Evolutionary conservation across 345 rosid genomes (phyloP).

Genomic region (Pelargonium nanum): DNA sequence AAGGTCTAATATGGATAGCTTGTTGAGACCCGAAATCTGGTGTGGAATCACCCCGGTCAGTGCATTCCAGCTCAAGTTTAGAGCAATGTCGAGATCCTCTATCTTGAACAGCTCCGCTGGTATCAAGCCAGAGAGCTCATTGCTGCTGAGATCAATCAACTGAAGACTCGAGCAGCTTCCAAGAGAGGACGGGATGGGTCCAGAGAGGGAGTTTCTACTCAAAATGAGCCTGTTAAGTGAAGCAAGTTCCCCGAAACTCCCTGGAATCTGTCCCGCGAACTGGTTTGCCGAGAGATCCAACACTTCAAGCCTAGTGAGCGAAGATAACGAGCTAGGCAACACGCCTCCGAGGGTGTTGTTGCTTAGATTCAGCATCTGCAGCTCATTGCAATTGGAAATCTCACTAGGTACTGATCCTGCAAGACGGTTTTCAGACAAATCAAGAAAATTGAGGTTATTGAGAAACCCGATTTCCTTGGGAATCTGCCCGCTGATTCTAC

Average conservation of each 20-base stretch:
- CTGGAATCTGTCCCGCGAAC: conserved; percentile 40
- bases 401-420: conserved; percentile 52
- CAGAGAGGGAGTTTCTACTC: conserved; percentile 37
- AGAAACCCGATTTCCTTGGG: conserved; percentile 61
- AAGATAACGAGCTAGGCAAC: conserved; percentile 55
- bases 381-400: conserved; percentile 59
- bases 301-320: conserved; percentile 47
- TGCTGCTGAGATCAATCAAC: conserved; percentile 66
- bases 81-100: conserved; percentile 52
- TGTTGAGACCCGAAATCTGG: conserved; percentile 40
- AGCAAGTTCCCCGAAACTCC: conserved; percentile 43
- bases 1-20: conserved; percentile 52
- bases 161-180: conserved; percentile 51
- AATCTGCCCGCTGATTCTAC: conserved; percentile 48
- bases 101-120: conserved; percentile 49
- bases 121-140: conserved; percentile 40
- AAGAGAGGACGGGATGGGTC: conserved; percentile 45
- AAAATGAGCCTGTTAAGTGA: conserved; percentile 47
- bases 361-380: conserved; percentile 70
- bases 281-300: conserved; percentile 53
- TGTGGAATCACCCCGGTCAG: conserved; percentile 45
- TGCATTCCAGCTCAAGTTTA: conserved; percentile 67
- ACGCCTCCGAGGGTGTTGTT: conserved; percentile 64
- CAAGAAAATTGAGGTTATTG: conserved; percentile 53
- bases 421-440: conserved; percentile 55